These are phyloP conservation scores for Amphichorda felina DNA, from an alignment of 2,329 filamentous ascomycete species.

Conservation along the genomic window DNA sequence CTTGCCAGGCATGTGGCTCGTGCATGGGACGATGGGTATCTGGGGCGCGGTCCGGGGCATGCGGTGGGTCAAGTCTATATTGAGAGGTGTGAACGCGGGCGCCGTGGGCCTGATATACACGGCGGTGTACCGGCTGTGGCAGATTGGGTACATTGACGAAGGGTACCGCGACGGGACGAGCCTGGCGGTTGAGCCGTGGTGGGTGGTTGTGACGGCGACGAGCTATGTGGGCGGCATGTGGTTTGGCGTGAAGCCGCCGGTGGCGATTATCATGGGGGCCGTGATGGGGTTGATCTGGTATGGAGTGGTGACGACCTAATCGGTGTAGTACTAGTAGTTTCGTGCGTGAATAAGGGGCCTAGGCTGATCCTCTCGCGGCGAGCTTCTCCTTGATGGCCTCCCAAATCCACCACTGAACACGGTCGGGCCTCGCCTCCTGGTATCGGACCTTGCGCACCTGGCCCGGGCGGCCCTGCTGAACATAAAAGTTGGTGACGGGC, in stretches of 20 bases:
- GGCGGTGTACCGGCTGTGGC: conserved; percentile 47
- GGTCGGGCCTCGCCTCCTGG: conserved; percentile 13
- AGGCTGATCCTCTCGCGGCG: neutral
- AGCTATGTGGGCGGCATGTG: conserved; percentile 16
- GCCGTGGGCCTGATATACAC: conserved; percentile 49
- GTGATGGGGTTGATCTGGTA: conserved; percentile 16
- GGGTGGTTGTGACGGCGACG: conserved; percentile 41
- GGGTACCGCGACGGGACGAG: conserved; percentile 31
- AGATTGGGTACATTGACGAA: conserved; percentile 42
- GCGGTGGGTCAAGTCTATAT: conserved; percentile 24
- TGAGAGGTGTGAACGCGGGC: conserved; percentile 40
- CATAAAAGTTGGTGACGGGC: conserved; percentile 24
- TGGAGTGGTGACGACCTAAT: conserved; percentile 8
- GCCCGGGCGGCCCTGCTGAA: conserved; percentile 16
- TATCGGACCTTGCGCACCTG: conserved; percentile 9
- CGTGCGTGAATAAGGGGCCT: too few relatives aligned
- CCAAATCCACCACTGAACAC: conserved; percentile 28
- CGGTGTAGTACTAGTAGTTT: neutral
- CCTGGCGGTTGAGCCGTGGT: conserved; percentile 45
- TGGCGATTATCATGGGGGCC: conserved; percentile 16
- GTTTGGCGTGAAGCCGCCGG: conserved; percentile 15
- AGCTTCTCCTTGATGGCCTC: conserved; percentile 19
- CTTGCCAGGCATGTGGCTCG: conserved; percentile 29
- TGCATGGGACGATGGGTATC: conserved; percentile 35
- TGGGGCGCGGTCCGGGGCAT: conserved; percentile 35